Evolutionary conservation across 371 early-diverging fungal species (phyloP), one percentile per base, ranked within the genome.

Genomic region (Mortierella sp.): DNA sequence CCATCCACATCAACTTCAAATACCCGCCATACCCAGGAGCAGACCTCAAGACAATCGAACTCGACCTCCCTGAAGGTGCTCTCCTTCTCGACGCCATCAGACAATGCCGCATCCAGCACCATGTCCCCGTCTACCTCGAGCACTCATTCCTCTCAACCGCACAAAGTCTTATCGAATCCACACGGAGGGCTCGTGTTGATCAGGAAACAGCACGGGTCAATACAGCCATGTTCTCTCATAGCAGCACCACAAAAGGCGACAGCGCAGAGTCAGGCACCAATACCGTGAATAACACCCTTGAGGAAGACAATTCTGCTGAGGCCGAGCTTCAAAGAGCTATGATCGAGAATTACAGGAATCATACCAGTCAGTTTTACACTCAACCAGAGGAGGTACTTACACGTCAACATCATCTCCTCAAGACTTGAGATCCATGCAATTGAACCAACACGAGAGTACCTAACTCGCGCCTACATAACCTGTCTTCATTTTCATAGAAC

Each of bases 361-460:
- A 91, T 60, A 90, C 90, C 18, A 74, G 78, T 10, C 89, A 89
- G 72, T 90, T 88, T 78, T 88, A 91, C 58, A 90, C 88, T 46
- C 88, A 89, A n/a, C 89, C 88, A 4, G 90, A 90, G 73, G 88
- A 91, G 85, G 91, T 90, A 76, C 74, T 70, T 10, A 24, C 41
- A 24, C 68, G 41, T 68, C 38, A 24, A 68, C 18, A 16, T 18
- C 8, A 18, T 7, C 2, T 6, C 21, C 8, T 35, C 35, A 32
- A 7, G 32, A 8, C 32, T 60, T 3, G 32, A 32, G 32, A 27
- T 4, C 3, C 4, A 35, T 35, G 38, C 11, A 6, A 7, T 38
- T 38, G 38, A 7, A 32, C 55, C 10, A 0, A 38, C 63, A 21
- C 35, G 43, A 7, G 4, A 2, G 7, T 21, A 18, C 3, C 24